phyloP scores from a whole-genome alignment of 1,284 basidiomycete genomes.

The Boletellus sp. region DNA sequence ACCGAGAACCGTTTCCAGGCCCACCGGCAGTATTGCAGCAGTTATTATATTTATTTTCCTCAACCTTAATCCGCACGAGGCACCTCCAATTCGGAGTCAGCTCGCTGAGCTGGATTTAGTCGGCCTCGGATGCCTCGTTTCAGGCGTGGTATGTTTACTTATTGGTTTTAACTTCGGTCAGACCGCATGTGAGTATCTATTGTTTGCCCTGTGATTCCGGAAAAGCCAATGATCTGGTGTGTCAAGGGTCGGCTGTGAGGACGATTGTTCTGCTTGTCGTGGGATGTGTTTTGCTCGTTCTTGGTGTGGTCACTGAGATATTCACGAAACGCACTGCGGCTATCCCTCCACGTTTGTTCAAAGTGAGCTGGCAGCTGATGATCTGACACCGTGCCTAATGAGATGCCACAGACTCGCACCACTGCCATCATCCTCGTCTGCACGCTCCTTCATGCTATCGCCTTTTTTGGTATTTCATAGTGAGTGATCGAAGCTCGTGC shows the following conservation, averaged over 20 bases:
- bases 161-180: slow-evolving; percentile 82
- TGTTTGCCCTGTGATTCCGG: not conserved
- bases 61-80: slow-evolving; percentile 73
- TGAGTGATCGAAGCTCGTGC: slow-evolving; percentile 14
- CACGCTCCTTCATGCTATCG: slow-evolving; percentile 61
- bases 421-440: slow-evolving; percentile 45
- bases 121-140: slow-evolving; percentile 69
- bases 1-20: slow-evolving; percentile 56
- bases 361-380: slow-evolving; percentile 35
- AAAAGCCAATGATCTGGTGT: not conserved
- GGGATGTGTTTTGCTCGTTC: slow-evolving; percentile 57
- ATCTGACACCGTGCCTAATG: slow-evolving; percentile 26
- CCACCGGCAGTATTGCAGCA: slow-evolving; percentile 74
- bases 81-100: slow-evolving; percentile 56
- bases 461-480: slow-evolving; percentile 50
- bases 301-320: slow-evolving; percentile 61
- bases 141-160: slow-evolving; percentile 71
- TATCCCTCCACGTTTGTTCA: slow-evolving; percentile 77
- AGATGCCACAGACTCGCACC: slow-evolving; percentile 57
- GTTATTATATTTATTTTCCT: slow-evolving; percentile 75
- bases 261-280: slow-evolving; percentile 70
- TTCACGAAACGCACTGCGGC: slow-evolving; percentile 75
- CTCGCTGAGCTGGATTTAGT: slow-evolving; percentile 71
- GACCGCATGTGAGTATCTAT: slow-evolving; percentile 48
- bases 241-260: slow-evolving; percentile 38